Conservation (phyloP, 2,329 filamentous ascomycete species). For the Alternaria incomplexa region DNA sequence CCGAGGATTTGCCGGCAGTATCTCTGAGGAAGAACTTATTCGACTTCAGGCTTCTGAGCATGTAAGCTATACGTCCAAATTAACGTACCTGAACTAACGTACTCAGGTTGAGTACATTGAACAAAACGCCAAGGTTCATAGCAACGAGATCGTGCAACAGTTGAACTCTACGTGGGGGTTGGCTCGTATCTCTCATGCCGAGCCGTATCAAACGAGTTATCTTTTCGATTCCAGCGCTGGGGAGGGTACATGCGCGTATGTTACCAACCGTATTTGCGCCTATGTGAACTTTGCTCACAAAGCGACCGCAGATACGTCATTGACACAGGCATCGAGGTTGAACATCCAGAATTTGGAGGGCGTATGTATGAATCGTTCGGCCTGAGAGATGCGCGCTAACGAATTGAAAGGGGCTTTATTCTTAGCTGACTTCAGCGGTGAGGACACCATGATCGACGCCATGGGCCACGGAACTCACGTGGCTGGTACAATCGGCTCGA, state of each 20-base stretch:
- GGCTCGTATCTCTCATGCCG: constrained; percentile 45
- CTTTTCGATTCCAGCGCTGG: constrained; percentile 48
- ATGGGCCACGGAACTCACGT: constrained; percentile 47
- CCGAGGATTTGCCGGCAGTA: constrained; percentile 45
- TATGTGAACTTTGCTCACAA: neutral
- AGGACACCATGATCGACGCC: constrained; percentile 30
- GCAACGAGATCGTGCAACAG: constrained; percentile 41
- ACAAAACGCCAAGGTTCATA: constrained; percentile 39
- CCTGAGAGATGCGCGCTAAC: neutral
- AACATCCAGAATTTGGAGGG: constrained; percentile 54
- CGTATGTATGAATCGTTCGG: constrained; percentile 27
- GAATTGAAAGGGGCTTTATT: constrained; percentile 27
- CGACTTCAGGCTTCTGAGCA: constrained; percentile 32
- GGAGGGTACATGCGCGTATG: constrained; percentile 51
- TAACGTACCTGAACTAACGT: neutral
- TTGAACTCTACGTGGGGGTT: constrained; percentile 49
- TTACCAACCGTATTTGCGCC: neutral
- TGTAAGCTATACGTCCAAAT: constrained; percentile 16
- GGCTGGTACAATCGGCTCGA: constrained; percentile 41
- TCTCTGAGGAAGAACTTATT: constrained; percentile 33
- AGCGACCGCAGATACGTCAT: constrained; percentile 58
- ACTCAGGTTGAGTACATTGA: constrained; percentile 45
- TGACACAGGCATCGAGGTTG: constrained; percentile 66
- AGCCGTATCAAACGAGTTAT: constrained; percentile 40
- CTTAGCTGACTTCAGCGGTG: constrained; percentile 34